Base-by-base conservation (phyloP, 768 basidiomycete genomes). In the Fomitopsis pulvina region DNA sequence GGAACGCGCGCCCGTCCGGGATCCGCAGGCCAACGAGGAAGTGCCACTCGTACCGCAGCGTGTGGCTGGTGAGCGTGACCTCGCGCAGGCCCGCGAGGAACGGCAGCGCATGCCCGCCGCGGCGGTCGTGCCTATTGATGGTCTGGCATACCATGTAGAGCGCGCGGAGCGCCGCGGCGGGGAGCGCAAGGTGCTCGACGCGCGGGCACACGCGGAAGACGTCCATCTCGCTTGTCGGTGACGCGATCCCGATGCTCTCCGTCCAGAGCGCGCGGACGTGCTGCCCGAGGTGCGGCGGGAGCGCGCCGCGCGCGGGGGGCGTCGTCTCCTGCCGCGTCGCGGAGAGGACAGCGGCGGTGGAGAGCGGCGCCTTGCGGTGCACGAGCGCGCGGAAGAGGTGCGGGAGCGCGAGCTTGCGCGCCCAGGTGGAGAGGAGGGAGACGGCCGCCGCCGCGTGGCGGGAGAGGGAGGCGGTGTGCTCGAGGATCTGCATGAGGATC, bases 211-310 rank as follows among this genome's bases (percentile, higher is more conserved):
- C 38, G 8, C 29, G 48, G 41, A 63, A 53, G 20, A 63, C 14
- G 24, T 54, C 50, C 14, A 55, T 53, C 44, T 59, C 57, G 18
- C 44, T 47, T 1, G 56, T 48, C 1, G 56, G 50, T 3, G 51
- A 45, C 30, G 49, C 12, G 21, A 59, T 46, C 26, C 55, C 54
- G 34, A 51, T 44, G 44, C 51, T 56, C 41, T 63, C 58, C 11
- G 53, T 48, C 61, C 61, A 63, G 3, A 63, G 55, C 38, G 59
- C 53, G 27, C 56, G 57, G 18, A 60, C 59, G 7, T 48, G 10
- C 22, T 40, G 41, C 21, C 47, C 42, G 26, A 41, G 2, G 39
- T 38, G 21, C 30, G 26, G 16, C 30, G 20, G 34, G 45, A 48
- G 25, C 45, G 45, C 27, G 48, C 48, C 21, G 30, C 45, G 29